Evolutionary conservation across 1,139 yeast species (phyloP).

Genomic region (Suhomyces chickasaworum): DNA sequence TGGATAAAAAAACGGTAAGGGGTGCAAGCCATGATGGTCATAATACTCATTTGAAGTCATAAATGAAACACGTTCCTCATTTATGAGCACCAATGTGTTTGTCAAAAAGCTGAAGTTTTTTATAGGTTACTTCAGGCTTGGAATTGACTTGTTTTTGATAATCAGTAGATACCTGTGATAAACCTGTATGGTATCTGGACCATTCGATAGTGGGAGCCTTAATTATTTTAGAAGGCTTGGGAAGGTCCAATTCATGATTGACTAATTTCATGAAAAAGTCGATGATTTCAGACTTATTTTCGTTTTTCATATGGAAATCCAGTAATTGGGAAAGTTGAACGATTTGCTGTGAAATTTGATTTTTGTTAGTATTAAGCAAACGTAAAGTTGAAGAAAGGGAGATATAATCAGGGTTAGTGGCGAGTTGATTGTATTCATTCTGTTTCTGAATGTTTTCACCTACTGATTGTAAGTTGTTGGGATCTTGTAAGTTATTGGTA

Average conservation of each 20-base stretch:
- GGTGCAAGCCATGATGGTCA: conserved; percentile 7
- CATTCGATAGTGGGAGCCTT: conserved; percentile 43
- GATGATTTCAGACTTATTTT: conserved; percentile 29
- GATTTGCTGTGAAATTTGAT: conserved; percentile 34
- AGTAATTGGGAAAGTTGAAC: conserved; percentile 30
- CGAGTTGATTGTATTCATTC: conserved; percentile 18
- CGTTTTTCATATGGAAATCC: conserved; percentile 20
- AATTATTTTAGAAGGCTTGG: conserved; percentile 37
- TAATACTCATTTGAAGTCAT: conserved; percentile 7
- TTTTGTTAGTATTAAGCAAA: conserved; percentile 29
- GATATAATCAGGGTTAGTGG: conserved; percentile 42
- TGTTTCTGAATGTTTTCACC: neutral
- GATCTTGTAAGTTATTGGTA: neutral
- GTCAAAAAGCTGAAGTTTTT: conserved; percentile 13
- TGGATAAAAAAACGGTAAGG: neutral
- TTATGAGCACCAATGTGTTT: conserved; percentile 4
- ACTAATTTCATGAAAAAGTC: conserved; percentile 33
- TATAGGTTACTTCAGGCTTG: conserved; percentile 8
- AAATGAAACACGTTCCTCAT: conserved; percentile 5
- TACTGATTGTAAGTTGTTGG: neutral
- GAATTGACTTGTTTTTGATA: conserved; percentile 6
- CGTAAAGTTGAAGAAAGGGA: conserved; percentile 40
- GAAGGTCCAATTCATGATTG: conserved; percentile 36
- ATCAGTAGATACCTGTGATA: conserved; percentile 18
- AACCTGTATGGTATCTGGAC: conserved; percentile 31